phyloP scores from a whole-genome alignment of 768 basidiomycete genomes.

The Naganishia kalamii region DNA sequence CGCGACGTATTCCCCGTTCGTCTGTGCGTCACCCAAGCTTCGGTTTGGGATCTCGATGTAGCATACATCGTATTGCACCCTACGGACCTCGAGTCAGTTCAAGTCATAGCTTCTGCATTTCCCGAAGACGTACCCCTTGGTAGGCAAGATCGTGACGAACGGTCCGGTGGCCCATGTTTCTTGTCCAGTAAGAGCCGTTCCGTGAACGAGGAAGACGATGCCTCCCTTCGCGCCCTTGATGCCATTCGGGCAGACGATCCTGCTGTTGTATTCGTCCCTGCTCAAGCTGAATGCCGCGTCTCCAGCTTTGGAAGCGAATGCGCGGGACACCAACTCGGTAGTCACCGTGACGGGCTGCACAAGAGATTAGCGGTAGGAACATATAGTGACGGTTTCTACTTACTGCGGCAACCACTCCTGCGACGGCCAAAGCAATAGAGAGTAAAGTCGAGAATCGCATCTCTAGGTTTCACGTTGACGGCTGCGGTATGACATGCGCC shows the following conservation, averaged over 20 bases:
- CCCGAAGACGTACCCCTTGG: slow-evolving; percentile 24
- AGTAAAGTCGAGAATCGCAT: background rate
- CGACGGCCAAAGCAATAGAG: background rate
- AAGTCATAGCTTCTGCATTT: too few relatives aligned
- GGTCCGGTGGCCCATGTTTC: slow-evolving; percentile 39
- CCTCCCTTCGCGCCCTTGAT: slow-evolving; percentile 28
- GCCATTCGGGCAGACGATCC: slow-evolving; percentile 36
- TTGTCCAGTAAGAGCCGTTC: slow-evolving; percentile 32
- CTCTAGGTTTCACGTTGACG: too few relatives aligned
- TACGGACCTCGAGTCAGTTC: slow-evolving; percentile 1
- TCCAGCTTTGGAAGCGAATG: slow-evolving; percentile 12
- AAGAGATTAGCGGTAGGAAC: background rate
- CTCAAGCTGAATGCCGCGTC: slow-evolving; percentile 26
- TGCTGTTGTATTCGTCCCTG: slow-evolving; percentile 20
- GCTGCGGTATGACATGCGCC: too few relatives aligned
- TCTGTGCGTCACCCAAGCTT: slow-evolving; percentile 32
- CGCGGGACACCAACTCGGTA: background rate
- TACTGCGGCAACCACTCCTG: background rate
- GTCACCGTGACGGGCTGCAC: background rate
- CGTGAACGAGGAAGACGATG: slow-evolving; percentile 40
- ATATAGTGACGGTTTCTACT: background rate
- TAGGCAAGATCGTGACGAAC: slow-evolving; percentile 32
- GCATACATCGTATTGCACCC: slow-evolving; percentile 35
- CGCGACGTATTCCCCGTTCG: slow-evolving; percentile 36
- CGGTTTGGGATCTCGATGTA: slow-evolving; percentile 32